Percentiles rank a stretch among this genome's conserved stretches.
Evolutionary conservation across 306 rosid genomes (phyloP).

Genomic region (Delonix regia): DNA sequence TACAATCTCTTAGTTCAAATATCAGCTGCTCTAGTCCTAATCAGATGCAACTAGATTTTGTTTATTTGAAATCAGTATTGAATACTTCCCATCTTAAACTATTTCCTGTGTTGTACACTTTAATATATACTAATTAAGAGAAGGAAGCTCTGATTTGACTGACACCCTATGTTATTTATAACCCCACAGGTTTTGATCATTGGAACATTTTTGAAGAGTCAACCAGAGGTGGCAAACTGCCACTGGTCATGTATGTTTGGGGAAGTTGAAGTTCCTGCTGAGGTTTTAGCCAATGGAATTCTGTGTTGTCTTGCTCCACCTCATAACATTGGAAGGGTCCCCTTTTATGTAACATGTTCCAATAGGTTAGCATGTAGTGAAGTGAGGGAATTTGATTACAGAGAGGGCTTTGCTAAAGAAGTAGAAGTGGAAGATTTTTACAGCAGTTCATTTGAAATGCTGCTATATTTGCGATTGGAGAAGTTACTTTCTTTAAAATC

Average conservation of each 20-base stretch:
- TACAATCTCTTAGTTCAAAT: not conserved
- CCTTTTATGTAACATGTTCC: slow-evolving; percentile 87
- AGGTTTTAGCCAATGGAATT: slow-evolving; percentile 73
- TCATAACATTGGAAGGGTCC: slow-evolving; percentile 68
- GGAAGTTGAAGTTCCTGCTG: slow-evolving; percentile 89
- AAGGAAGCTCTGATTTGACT: slow-evolving; percentile 24
- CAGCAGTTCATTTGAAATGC: slow-evolving; percentile 49
- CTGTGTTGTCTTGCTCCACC: slow-evolving; percentile 81
- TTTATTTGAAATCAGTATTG: slow-evolving; percentile 7
- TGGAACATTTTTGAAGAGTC: slow-evolving; percentile 69
- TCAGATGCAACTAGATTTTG: slow-evolving; percentile 26
- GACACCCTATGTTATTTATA: slow-evolving; percentile 30
- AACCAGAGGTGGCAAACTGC: slow-evolving; percentile 43
- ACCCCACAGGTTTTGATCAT: slow-evolving; percentile 68
- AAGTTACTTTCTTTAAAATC: slow-evolving; percentile 55
- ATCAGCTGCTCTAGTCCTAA: slow-evolving; percentile 25
- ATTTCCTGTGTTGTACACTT: not conserved
- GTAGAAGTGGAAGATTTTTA: slow-evolving; percentile 47
- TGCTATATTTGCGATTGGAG: slow-evolving; percentile 56
- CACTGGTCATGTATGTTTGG: slow-evolving; percentile 96
- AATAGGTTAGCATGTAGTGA: slow-evolving; percentile 94
- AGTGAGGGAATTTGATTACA: slow-evolving; percentile 81
- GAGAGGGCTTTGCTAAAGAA: slow-evolving; percentile 54
- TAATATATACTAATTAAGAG: too few species aligned
- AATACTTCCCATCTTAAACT: slow-evolving; percentile 20